These are phyloP conservation scores for Cladosporium sp. DNA, from an alignment of 2,329 filamentous ascomycete genomes.

Conservation along the genomic window DNA sequence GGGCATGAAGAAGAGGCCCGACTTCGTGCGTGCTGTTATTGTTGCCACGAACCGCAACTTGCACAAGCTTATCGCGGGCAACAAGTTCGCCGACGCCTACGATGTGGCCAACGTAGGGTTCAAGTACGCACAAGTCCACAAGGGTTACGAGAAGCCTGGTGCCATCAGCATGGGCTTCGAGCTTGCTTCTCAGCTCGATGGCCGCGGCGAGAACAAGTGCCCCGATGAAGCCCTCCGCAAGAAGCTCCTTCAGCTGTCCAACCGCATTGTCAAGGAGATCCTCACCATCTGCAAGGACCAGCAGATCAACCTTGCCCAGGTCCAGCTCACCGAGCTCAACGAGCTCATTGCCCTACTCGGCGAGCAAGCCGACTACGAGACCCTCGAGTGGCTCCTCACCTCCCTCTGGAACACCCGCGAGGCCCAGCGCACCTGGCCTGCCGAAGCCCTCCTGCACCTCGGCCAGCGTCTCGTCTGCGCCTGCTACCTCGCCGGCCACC, in stretches of 20 bases:
- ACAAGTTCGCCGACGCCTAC: slow-evolving; percentile 43
- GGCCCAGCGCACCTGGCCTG: slow-evolving; percentile 47
- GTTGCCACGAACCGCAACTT: slow-evolving; percentile 41
- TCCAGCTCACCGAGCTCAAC: slow-evolving; percentile 48
- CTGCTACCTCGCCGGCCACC: slow-evolving; percentile 51
- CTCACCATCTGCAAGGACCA: slow-evolving; percentile 44
- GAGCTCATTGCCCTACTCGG: slow-evolving; percentile 50
- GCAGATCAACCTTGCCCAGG: slow-evolving; percentile 47
- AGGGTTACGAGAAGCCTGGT: slow-evolving; percentile 43
- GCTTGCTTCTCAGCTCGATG: slow-evolving; percentile 48
- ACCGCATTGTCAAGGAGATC: slow-evolving; percentile 44
- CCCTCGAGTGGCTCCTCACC: slow-evolving; percentile 48
- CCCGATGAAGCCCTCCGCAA: slow-evolving; percentile 38
- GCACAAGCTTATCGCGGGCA: slow-evolving; percentile 39
- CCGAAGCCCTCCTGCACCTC: slow-evolving; percentile 51
- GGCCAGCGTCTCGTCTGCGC: slow-evolving; percentile 56
- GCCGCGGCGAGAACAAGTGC: slow-evolving; percentile 41
- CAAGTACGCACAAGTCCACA: slow-evolving; percentile 45
- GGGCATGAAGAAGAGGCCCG: slow-evolving; percentile 37
- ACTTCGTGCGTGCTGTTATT: slow-evolving; percentile 45
- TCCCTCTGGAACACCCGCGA: slow-evolving; percentile 50
- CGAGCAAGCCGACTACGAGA: slow-evolving; percentile 48
- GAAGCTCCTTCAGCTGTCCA: slow-evolving; percentile 41
- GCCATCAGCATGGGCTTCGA: slow-evolving; percentile 49
- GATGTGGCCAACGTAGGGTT: slow-evolving; percentile 48